phyloP scores from a whole-genome alignment of 2,329 filamentous ascomycete genomes.

The Fusarium concolor region DNA sequence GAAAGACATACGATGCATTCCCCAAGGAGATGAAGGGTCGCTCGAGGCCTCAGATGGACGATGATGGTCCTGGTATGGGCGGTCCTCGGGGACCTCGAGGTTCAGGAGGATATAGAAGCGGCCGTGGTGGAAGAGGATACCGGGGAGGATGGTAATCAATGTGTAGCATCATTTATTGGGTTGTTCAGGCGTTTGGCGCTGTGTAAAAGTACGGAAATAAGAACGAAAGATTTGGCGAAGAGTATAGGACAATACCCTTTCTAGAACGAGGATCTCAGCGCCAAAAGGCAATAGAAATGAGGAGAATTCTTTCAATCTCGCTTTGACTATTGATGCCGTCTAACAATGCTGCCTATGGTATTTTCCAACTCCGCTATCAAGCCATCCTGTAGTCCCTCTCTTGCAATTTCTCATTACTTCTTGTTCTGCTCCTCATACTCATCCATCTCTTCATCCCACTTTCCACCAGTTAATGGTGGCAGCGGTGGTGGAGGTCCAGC shows the following conservation, averaged over 20 bases:
- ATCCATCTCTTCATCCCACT: conserved; percentile 71
- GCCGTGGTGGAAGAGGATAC: conserved; percentile 63
- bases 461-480: conserved; percentile 51
- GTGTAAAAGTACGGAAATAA: conserved; percentile 29
- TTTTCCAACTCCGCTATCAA: conserved; percentile 29
- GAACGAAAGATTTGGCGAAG: conserved; percentile 6
- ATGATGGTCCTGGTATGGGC: conserved; percentile 59
- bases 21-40: conserved; percentile 86
- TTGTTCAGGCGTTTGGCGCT: conserved; percentile 40
- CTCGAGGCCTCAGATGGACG: conserved; percentile 68
- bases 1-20: conserved; percentile 89
- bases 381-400: conserved; percentile 1
- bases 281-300: conserved; percentile 11
- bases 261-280: conserved; percentile 25
- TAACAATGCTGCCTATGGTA: conserved; percentile 42
- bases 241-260: conserved; percentile 43
- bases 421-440: conserved; percentile 57
- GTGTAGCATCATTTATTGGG: conserved; percentile 5
- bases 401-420: conserved; percentile 29
- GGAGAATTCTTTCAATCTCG: conserved; percentile 35
- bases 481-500: conserved; percentile 43
- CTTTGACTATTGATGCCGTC: conserved; percentile 36
- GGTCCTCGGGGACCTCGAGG: conserved; percentile 64
- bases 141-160: conserved; percentile 59
- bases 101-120: conserved; percentile 66